Evolutionary conservation across 2,329 filamentous ascomycete genomes (phyloP).

Genomic region (Coniochaeta prunicola): DNA sequence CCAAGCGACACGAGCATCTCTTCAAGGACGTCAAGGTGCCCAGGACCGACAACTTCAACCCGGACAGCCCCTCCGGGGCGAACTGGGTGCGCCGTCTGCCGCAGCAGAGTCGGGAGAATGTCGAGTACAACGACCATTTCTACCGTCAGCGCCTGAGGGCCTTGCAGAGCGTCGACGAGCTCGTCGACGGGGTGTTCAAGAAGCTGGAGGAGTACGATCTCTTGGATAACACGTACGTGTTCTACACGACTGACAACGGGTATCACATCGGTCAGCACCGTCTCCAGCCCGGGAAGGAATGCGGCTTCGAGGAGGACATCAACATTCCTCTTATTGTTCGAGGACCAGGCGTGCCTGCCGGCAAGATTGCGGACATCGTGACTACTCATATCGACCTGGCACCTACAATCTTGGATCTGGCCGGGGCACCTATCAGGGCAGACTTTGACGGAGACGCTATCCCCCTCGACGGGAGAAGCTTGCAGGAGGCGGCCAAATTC

Average conservation of each 20-base stretch:
- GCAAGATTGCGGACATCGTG: slow-evolving; percentile 33
- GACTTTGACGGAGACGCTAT: slow-evolving; percentile 53
- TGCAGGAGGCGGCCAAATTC: slow-evolving; percentile 11
- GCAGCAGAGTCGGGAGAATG: slow-evolving; percentile 24
- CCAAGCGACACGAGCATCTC: slow-evolving; percentile 50
- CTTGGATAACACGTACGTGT: slow-evolving; percentile 52
- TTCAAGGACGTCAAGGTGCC: slow-evolving; percentile 55
- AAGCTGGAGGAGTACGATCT: slow-evolving; percentile 24
- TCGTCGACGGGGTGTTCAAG: slow-evolving; percentile 29
- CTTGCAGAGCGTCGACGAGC: slow-evolving; percentile 34
- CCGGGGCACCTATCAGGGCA: slow-evolving; percentile 29
- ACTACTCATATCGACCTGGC: slow-evolving; percentile 59
- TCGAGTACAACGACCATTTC: slow-evolving; percentile 41
- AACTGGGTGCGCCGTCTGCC: slow-evolving; percentile 35
- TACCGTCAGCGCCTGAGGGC: slow-evolving; percentile 36
- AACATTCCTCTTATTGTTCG: slow-evolving; percentile 52
- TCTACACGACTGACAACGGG: slow-evolving; percentile 53
- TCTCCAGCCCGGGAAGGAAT: slow-evolving; percentile 49
- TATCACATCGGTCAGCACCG: slow-evolving; percentile 54
- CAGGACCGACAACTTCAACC: slow-evolving; percentile 60
- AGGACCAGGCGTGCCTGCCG: slow-evolving; percentile 45
- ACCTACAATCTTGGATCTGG: slow-evolving; percentile 47
- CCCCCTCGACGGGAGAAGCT: slow-evolving; percentile 23
- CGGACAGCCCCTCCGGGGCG: slow-evolving; percentile 36
- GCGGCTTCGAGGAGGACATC: slow-evolving; percentile 51